These are phyloP conservation scores for Polychytrium aggregatum DNA, from an alignment of 192 early-diverging fungal genomes.

Conservation along the genomic window DNA sequence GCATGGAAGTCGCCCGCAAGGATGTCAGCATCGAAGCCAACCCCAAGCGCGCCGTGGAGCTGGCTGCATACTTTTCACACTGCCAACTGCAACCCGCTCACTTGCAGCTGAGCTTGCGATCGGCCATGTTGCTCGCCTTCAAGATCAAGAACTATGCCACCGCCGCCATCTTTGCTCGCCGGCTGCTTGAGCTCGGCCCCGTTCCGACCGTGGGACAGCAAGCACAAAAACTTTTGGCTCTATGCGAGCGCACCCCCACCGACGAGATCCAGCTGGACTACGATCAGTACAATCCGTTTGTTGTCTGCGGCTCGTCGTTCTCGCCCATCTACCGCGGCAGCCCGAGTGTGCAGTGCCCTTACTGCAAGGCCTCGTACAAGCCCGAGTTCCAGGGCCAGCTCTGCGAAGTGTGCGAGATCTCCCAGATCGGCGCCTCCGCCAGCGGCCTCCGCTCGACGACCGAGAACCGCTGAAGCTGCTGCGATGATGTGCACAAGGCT, in stretches of 20 bases:
- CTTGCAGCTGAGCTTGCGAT: constrained; percentile 74
- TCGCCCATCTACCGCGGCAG: constrained; percentile 86
- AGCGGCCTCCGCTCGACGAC: constrained; percentile 41
- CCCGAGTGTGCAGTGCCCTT: constrained; percentile 68
- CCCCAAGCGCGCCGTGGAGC: constrained; percentile 66
- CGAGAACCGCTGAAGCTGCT: too few species aligned
- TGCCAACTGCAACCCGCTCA: constrained; percentile 83
- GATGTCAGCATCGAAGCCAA: constrained; percentile 39
- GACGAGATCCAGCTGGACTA: constrained; percentile 80
- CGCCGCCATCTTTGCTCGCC: constrained; percentile 77
- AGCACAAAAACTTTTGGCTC: constrained; percentile 57
- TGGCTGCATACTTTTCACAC: constrained; percentile 94
- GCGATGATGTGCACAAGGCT: too few species aligned
- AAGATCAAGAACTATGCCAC: constrained; percentile 76
- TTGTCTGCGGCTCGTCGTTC: constrained; percentile 71
- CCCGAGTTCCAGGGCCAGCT: constrained; percentile 68
- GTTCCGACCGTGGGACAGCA: constrained; percentile 62
- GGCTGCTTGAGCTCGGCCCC: constrained; percentile 83
- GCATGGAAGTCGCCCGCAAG: constrained; percentile 72
- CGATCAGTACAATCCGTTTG: constrained; percentile 93
- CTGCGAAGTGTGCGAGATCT: constrained; percentile 80
- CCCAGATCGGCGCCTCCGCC: constrained; percentile 65
- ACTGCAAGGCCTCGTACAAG: constrained; percentile 77
- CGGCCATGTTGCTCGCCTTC: constrained; percentile 75
- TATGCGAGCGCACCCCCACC: constrained; percentile 64